These are phyloP conservation scores for Trichoderma aggressivum DNA, from an alignment of 2,329 filamentous ascomycete genomes.

Conservation along the genomic window DNA sequence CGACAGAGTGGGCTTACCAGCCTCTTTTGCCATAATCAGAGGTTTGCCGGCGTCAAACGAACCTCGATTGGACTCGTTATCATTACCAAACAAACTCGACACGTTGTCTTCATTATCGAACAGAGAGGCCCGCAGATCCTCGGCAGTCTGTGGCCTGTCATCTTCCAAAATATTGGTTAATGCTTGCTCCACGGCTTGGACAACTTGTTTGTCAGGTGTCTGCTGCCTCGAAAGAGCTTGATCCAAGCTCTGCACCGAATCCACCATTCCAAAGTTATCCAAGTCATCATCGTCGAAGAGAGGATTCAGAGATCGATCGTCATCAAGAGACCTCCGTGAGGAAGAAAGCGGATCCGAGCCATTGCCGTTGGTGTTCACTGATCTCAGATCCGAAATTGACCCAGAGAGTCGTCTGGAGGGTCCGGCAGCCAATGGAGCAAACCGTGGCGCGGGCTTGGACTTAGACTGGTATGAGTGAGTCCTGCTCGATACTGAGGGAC, in stretches of 20 bases:
- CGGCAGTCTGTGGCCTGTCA: constrained; percentile 60
- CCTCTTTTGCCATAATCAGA: constrained; percentile 40
- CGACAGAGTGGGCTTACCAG: constrained; percentile 78
- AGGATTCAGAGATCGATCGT: constrained; percentile 39
- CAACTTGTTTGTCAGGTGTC: constrained; percentile 71
- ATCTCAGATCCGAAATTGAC: constrained; percentile 48
- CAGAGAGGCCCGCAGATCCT: constrained; percentile 63
- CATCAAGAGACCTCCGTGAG: constrained; percentile 68
- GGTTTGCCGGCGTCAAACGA: constrained; percentile 55
- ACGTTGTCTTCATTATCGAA: constrained; percentile 47
- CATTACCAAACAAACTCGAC: constrained; percentile 50
- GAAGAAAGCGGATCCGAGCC: constrained; percentile 40
- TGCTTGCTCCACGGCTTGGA: constrained; percentile 89
- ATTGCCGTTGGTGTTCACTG: constrained; percentile 36
- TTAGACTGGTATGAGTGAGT: constrained; percentile 42
- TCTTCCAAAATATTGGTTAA: constrained; percentile 90
- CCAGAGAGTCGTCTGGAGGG: constrained; percentile 41
- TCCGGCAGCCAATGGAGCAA: constrained; percentile 38
- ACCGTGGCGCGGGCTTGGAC: constrained; percentile 40
- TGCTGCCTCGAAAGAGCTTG: constrained; percentile 56
- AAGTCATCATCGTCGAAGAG: constrained; percentile 81
- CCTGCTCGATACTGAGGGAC: constrained; percentile 21
- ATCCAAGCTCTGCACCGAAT: constrained; percentile 77
- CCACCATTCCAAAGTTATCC: constrained; percentile 65
- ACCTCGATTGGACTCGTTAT: constrained; percentile 59